Conservation (phyloP, 768 basidiomycete species). For the Termitomyces sp. region DNA sequence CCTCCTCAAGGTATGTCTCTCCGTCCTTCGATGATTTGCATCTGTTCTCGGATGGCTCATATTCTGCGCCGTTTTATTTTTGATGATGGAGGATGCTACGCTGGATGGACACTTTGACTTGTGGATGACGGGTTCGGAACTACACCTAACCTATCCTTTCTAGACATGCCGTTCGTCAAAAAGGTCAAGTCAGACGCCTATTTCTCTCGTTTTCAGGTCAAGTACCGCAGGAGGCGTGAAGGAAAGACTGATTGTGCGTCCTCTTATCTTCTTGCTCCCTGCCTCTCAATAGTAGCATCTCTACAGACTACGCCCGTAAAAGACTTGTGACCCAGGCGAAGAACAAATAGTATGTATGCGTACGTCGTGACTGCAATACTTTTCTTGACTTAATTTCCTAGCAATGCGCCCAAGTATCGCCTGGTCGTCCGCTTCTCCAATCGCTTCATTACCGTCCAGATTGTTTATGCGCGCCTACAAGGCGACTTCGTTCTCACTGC, state of each 20-base stretch:
- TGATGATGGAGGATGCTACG: not conserved
- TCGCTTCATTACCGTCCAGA: slow-evolving; percentile 91
- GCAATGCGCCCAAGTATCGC: slow-evolving; percentile 96
- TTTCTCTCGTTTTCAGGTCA: slow-evolving; percentile 98
- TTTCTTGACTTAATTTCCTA: slow-evolving; percentile 17
- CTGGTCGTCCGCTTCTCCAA: slow-evolving; percentile 99
- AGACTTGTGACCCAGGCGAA: slow-evolving; percentile 96
- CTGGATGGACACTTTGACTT: slow-evolving; percentile 22
- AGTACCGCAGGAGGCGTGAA: slow-evolving; percentile 95
- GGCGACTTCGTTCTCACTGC: slow-evolving; percentile 91
- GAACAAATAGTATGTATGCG: slow-evolving; percentile 84
- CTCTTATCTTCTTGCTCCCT: not conserved
- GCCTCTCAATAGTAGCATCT: slow-evolving; percentile 11
- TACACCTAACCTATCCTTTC: slow-evolving; percentile 3
- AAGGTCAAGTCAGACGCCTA: slow-evolving; percentile 94
- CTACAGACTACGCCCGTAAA: slow-evolving; percentile 92
- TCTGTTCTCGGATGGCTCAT: not conserved
- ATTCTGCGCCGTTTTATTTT: not conserved
- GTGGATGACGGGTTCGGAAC: slow-evolving; percentile 26
- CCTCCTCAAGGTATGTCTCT: slow-evolving; percentile 35
- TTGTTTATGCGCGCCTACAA: slow-evolving; percentile 95
- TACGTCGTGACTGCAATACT: too few relatives aligned
- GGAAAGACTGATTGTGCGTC: slow-evolving; percentile 95
- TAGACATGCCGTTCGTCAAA: slow-evolving; percentile 94
- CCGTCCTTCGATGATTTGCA: not conserved